Evolutionary conservation across 805 yeast species (phyloP).

Genomic region (Metschnikowia vanudenii): DNA sequence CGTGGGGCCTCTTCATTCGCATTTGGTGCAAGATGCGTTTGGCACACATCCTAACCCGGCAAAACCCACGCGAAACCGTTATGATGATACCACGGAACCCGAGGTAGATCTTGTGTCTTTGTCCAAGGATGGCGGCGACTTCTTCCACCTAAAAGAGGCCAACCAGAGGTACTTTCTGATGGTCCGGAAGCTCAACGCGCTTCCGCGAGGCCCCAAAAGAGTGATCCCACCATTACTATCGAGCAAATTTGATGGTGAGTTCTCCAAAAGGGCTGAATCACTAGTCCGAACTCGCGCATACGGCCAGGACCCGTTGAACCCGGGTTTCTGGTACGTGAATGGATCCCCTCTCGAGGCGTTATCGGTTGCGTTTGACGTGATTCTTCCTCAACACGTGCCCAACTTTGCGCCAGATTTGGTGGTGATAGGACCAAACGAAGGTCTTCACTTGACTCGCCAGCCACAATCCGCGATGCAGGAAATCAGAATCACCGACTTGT

Average conservation of each 20-base stretch:
- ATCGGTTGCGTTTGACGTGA: conserved; percentile 25
- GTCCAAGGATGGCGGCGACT: conserved; percentile 25
- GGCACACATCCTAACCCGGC: no score
- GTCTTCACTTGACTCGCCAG: conserved; percentile 16
- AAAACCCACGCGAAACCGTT: no score
- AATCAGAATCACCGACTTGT: conserved; percentile 7
- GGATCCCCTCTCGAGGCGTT: conserved; percentile 27
- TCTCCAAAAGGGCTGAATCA: not conserved
- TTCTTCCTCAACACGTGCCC: conserved; percentile 27
- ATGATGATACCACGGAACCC: no score
- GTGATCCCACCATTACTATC: conserved; percentile 14
- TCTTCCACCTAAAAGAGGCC: conserved; percentile 31
- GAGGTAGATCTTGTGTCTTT: no score
- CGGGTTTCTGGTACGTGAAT: conserved; percentile 35
- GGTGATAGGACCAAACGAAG: conserved; percentile 36
- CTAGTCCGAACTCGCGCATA: conserved; percentile 13
- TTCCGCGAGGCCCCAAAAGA: conserved; percentile 23
- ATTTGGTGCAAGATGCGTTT: not conserved
- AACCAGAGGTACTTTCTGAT: conserved; percentile 31
- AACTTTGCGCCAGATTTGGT: conserved; percentile 32
- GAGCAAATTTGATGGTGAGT: not conserved
- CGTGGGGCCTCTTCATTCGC: conserved; percentile 31
- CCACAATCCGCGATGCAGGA: not conserved
- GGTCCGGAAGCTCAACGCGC: conserved; percentile 16
- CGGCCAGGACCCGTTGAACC: conserved; percentile 38